Evolutionary conservation across 495 filamentous ascomycete genomes (phyloP).

Genomic region (Aspergillus ellipticus): DNA sequence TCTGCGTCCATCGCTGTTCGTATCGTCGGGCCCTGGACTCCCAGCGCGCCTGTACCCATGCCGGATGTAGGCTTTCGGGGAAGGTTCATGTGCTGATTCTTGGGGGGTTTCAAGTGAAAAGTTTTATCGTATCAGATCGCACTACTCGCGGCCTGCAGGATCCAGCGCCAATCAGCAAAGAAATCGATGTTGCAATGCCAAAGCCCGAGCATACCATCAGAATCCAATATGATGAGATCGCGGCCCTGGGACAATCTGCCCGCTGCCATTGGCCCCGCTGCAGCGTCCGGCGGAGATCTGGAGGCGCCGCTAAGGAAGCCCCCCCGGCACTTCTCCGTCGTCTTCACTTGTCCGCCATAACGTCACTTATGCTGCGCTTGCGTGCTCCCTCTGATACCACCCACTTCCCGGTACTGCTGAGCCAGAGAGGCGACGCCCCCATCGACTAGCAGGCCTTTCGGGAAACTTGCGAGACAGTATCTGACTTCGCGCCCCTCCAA

Average conservation of each 20-base stretch:
- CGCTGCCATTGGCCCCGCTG: background rate
- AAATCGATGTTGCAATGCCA: slow-evolving; percentile 15
- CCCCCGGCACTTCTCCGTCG: background rate
- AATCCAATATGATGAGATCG: slow-evolving; percentile 17
- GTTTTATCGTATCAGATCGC: background rate
- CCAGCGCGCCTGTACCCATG: background rate
- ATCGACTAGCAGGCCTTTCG: background rate
- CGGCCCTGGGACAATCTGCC: background rate
- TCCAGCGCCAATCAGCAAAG: slow-evolving; percentile 9
- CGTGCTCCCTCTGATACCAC: slow-evolving; percentile 20
- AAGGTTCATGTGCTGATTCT: background rate
- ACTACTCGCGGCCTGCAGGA: background rate
- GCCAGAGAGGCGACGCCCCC: background rate
- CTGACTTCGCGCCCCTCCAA: background rate
- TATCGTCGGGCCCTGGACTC: too few species aligned
- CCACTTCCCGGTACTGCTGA: background rate
- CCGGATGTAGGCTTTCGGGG: background rate
- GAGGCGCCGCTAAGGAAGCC: slow-evolving; percentile 4
- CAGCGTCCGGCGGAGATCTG: background rate
- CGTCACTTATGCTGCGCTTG: slow-evolving; percentile 14
- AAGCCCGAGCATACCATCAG: slow-evolving; percentile 19
- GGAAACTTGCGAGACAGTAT: background rate
- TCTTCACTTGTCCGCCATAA: slow-evolving; percentile 18
- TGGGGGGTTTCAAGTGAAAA: background rate
- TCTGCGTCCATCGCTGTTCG: too few species aligned